Evolutionary conservation across 192 early-diverging fungal species (phyloP), one percentile per base, ranked within the genome.

Genomic region (Podila epicladia): DNA sequence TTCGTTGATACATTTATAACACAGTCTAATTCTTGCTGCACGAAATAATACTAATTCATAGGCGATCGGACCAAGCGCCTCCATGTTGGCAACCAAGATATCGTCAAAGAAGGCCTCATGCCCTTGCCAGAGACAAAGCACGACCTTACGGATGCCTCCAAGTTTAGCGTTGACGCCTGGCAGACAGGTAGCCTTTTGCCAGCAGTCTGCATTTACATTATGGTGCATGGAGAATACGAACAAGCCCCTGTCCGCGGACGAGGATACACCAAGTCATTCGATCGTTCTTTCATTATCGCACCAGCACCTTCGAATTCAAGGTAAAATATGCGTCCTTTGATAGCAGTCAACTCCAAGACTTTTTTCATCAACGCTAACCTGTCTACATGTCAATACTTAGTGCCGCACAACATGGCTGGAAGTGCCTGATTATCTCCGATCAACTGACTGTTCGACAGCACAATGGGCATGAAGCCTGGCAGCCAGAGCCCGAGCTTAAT

Each of bases 111-210:
- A 24, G 82, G 73, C 9, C 33, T 83, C 15, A 33, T 65, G 24
- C 45, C 51, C 8, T 58, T 88, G 19, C 87, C 87, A 4, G 65
- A 82, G 17, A 82, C 87, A 3, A 70, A 73, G 20, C 87, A 88
- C 55, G 82, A 84, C 26, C 58, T 86, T n/a, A 41, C 67, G 17
- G 76, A 72, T 7, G 82, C 71, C 26, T 75, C 82, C 50, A 83
- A 83, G 29, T 68, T 84, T 60, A 60, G 73, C n/a, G 72, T 83
- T 3, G 87, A 88, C 64, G 85, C 87, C n/a, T 88, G 87, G 87
- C 85, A 88, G 65, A 84, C 71, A 28, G 67, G 70, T 7, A 69
- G 73, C 12, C 73, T 77, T 5, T 57, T 75, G 29, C 70, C 74
- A 28, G 48, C 74, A n/a, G 49, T 73, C 15, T 80, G 77, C 20